Base-by-base conservation (phyloP, 2,329 filamentous ascomycete species). In the Fusarium nematophilum region DNA sequence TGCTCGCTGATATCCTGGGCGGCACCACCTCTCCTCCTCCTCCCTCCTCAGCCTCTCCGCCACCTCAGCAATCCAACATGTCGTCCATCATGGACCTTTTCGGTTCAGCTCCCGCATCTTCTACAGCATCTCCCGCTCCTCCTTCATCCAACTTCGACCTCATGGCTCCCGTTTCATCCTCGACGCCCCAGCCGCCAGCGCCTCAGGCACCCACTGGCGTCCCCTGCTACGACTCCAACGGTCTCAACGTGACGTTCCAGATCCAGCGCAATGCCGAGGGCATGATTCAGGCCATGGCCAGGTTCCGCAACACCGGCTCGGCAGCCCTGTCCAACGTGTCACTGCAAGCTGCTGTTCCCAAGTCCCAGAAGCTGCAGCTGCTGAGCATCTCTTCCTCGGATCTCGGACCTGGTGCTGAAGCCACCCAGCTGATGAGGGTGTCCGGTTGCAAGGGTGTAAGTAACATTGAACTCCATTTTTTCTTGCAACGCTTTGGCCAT, bases 71-170 rank as follows among this genome's bases (percentile, higher is more conserved):
- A 62, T 84, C 83, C 64, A 83, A 86, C 71, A 76, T 86, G 67
- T 81, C 85, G 26, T 87, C 90, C 25, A 97, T 99, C 71, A 94
- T 98, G 91, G 94, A 96, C 71, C 83, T 99, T 15, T 97, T 98
- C 74, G 76, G 80, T 64, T 69, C 80, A 63, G 71, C 80, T 33
- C 74, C 82, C 23, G 75, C 77, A 25, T 71, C 79, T 43, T 54
- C 69, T 4, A 58, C 67, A 3, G 57, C 65, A 13, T 73, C 76
- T 5, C 61, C 75, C 6, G 70, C 69, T 18, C 69, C 79, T 74
- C 57, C 76, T 73, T 69, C 77, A 72, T 76, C 79, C 56, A 74
- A 74, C 68, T 60, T 83, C 26, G 83, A 84, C 53, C 74, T 85
- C 52, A 79, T 88, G 67, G 81, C 73, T 14, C 59, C 68, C 39